phyloP scores from a whole-genome alignment of 345 rosid genomes.

The Pelargonium nanum region DNA sequence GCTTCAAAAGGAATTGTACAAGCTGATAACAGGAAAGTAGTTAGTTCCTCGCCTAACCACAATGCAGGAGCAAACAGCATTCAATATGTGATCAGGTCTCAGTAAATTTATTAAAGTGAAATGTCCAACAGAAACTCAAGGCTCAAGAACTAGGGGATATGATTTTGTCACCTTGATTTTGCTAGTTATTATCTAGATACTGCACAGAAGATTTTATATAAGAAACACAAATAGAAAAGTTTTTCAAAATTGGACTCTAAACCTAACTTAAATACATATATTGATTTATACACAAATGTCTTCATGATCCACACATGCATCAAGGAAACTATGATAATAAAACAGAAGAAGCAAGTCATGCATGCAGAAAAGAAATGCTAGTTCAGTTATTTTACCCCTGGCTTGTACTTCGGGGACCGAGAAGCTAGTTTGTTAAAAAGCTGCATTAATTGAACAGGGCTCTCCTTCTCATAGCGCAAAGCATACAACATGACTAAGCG shows the following conservation, averaged over 20 bases:
- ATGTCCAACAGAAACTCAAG: too few species aligned
- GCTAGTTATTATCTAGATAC: too few species aligned
- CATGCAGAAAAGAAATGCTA: conserved; percentile 7
- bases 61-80: background rate
- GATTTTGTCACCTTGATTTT: too few species aligned
- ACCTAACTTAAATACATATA: background rate
- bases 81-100: background rate
- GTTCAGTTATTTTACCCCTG: conserved; percentile 54
- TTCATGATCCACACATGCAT: background rate
- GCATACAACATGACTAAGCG: conserved; percentile 92
- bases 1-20: conserved; percentile 87
- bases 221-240: too few species aligned
- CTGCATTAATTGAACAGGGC: conserved; percentile 95
- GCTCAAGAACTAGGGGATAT: too few species aligned
- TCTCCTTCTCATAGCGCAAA: conserved; percentile 93
- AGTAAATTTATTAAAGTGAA: too few species aligned
- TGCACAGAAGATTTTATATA: background rate
- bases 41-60: conserved; percentile 6
- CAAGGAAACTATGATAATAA: background rate
- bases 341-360: background rate
- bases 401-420: conserved; percentile 83
- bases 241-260: too few species aligned
- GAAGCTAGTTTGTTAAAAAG: conserved; percentile 86
- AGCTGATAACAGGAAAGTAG: conserved; percentile 45
- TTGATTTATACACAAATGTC: background rate